Evolutionary conservation across 352 stramenopile genomes (phyloP), one percentile per base, ranked within the genome.

Genomic region (Phytophthora boehmeriae): DNA sequence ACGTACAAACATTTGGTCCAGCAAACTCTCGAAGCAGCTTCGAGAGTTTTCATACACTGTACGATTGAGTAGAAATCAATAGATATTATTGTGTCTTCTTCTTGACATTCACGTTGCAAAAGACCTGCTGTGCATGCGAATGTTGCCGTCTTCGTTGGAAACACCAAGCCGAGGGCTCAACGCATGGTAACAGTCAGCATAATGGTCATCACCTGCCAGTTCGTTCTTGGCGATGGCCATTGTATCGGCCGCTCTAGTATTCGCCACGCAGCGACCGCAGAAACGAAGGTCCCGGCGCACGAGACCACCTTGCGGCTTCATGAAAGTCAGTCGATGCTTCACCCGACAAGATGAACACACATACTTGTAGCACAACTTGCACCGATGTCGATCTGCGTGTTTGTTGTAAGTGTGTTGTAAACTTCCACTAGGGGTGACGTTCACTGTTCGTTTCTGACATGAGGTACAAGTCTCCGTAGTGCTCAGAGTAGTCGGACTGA

Each of bases 311-410:
- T 62, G 48, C 4, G 58, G 44, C 19, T 46, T 49, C n/a, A 73
- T 42, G 28, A 76, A 76, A 28, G 36, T 76, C 32, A 76, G 45
- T 38, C 47, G 53, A 32, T 67, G 50, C 36, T 71, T 70, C 13
- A 76, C 54, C 8, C 51, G 45, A n/a, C 68, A 76, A 5, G 68
- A 66, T 16, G 60, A 64, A 44, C 68, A 76, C 10, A 76, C 63
- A 35, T 63, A 76, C 23, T 59, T 57, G 30, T 65, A 63, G 59
- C 69, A 81, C 14, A 78, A 17, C 14, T 65, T 63, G 30, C 72
- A 80, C 23, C 52, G 49, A 11, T 61, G 41, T 11, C 59, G 58
- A 48, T 65, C 64, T 27, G 39, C 30, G 5, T 39, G 63, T 16
- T 71, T 67, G 32, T 59, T 53, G 57, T 52, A 63, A 23, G 56